A percentile compares a stretch with the other conserved stretches of the same genome.
Evolutionary conservation across 2,329 filamentous ascomycete genomes (phyloP).

Genomic region (Xylariaceae sp.): DNA sequence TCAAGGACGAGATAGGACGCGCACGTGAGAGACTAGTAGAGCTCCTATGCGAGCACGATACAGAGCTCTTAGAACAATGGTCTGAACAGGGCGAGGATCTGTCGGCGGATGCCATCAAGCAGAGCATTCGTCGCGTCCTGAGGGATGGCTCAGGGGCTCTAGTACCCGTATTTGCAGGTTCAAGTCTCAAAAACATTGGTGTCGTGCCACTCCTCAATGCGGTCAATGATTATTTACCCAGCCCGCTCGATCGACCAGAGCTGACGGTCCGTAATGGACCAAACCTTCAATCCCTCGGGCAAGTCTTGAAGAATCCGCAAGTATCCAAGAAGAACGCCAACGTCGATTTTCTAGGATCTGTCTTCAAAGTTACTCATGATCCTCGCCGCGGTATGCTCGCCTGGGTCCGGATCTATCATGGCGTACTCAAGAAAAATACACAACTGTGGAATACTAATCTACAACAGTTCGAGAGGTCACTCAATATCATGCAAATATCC

Average conservation of each 20-base stretch:
- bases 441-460: constrained; percentile 85
- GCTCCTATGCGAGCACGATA: constrained; percentile 82
- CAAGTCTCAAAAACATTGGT: constrained; percentile 90
- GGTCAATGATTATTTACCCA: constrained; percentile 81
- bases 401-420: constrained; percentile 89
- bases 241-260: constrained; percentile 74
- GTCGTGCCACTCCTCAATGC: constrained; percentile 89
- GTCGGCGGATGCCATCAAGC: constrained; percentile 60
- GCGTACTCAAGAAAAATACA: constrained; percentile 68
- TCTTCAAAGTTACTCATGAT: constrained; percentile 96
- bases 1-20: constrained; percentile 64
- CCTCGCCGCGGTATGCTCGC: constrained; percentile 80
- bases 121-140: constrained; percentile 70
- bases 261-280: constrained; percentile 67
- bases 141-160: constrained; percentile 64
- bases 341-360: constrained; percentile 53
- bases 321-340: constrained; percentile 33
- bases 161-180: constrained; percentile 84
- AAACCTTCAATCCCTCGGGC: constrained; percentile 44
- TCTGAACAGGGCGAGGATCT: constrained; percentile 76
- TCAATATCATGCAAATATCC: constrained; percentile 83
- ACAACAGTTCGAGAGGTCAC: constrained; percentile 71
- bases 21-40: constrained; percentile 79
- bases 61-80: constrained; percentile 78
- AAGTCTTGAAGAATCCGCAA: constrained; percentile 35